Conservation (phyloP, 441 rosid genomes). For the Mallotus japonicus region DNA sequence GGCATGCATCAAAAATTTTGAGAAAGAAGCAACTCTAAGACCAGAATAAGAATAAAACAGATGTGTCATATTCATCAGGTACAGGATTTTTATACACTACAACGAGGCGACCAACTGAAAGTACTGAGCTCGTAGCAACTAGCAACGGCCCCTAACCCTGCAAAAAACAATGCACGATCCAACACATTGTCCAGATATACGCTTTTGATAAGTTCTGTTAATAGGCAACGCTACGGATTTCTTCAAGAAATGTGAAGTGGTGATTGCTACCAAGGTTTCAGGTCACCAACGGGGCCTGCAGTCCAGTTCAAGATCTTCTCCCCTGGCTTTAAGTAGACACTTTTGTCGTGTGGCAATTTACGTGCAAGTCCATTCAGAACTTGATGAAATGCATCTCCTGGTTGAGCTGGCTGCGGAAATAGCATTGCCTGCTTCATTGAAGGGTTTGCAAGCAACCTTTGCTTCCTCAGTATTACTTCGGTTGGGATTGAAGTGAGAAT, state of each 20-base stretch:
- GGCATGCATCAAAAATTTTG: no score
- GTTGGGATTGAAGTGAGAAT: conserved; percentile 82
- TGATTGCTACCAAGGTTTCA: conserved; percentile 72
- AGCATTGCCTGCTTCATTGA: conserved; percentile 93
- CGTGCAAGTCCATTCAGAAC: conserved; percentile 84
- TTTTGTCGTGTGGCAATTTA: conserved; percentile 68
- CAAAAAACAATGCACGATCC: conserved; percentile 12
- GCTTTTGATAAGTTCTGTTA: conserved; percentile 8
- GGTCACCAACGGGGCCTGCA: conserved; percentile 76
- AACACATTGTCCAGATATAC: conserved; percentile 24
- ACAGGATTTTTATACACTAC: neutral
- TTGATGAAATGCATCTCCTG: conserved; percentile 94
- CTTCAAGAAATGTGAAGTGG: conserved; percentile 8
- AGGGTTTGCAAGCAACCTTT: conserved; percentile 88
- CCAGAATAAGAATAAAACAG: neutral
- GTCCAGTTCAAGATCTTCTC: conserved; percentile 82
- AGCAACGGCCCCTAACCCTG: conserved; percentile 4
- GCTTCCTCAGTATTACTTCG: conserved; percentile 76
- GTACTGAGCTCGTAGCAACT: neutral
- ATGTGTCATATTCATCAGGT: neutral
- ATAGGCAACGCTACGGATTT: conserved; percentile 8
- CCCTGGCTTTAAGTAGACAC: conserved; percentile 49
- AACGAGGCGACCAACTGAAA: neutral
- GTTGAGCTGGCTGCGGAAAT: conserved; percentile 83
- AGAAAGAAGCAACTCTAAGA: neutral